Percentiles rank a stretch among this genome's conserved stretches.
phyloP scores from a whole-genome alignment of 495 filamentous ascomycete genomes.

The Tuber indicum region DNA sequence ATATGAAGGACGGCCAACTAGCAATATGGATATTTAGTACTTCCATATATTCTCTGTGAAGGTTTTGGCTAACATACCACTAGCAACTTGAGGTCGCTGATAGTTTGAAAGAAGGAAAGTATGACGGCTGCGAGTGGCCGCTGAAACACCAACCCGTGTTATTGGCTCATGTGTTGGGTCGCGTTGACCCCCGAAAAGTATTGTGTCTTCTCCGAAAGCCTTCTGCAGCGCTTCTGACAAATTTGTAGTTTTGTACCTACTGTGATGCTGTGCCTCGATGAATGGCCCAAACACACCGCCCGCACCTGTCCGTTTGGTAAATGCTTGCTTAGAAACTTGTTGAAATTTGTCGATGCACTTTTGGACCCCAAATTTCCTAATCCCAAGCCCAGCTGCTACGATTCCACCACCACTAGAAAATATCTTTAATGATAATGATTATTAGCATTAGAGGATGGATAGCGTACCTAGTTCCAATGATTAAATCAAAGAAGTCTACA shows the following conservation, averaged over 20 bases:
- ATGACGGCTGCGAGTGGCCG: conserved; percentile 40
- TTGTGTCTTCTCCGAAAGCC: conserved; percentile 37
- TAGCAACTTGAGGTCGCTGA: conserved; percentile 36
- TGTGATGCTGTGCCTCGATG: conserved; percentile 42
- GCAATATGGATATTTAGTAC: conserved; percentile 15
- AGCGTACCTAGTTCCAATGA: conserved; percentile 47
- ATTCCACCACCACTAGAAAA: conserved; percentile 46
- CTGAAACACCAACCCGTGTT: conserved; percentile 44
- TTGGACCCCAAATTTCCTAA: conserved; percentile 40
- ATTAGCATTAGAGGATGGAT: background rate
- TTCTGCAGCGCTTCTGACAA: conserved; percentile 40
- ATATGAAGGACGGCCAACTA: conserved; percentile 24
- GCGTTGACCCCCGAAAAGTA: conserved; percentile 43
- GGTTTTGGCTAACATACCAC: conserved; percentile 14
- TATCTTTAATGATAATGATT: background rate
- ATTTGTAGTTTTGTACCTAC: conserved; percentile 44
- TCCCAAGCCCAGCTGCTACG: conserved; percentile 52
- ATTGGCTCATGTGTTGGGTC: conserved; percentile 16
- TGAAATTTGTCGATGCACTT: conserved; percentile 31
- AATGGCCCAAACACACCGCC: conserved; percentile 35
- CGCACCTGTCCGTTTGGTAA: conserved; percentile 30
- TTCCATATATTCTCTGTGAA: background rate
- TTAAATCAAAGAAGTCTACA: conserved; percentile 47
- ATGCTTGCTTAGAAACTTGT: conserved; percentile 30
- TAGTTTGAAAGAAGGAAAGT: conserved; percentile 47